Evolutionary conservation across 2,329 filamentous ascomycete species (phyloP).

Genomic region (Dactylellina cionopaga): DNA sequence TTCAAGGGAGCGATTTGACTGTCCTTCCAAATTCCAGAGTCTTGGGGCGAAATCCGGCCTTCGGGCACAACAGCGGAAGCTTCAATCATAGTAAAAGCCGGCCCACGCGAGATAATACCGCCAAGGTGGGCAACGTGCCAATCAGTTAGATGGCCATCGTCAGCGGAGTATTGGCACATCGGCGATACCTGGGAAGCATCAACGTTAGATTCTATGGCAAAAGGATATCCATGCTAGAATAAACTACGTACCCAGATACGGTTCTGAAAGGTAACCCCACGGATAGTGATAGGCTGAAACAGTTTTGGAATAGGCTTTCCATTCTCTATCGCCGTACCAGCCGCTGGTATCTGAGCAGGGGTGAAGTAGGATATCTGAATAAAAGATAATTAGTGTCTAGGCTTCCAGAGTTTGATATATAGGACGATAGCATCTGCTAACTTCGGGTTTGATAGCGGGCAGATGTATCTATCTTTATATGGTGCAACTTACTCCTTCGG

Average conservation of each 20-base stretch:
- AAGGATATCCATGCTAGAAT: slow-evolving; percentile 41
- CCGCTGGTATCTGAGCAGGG: slow-evolving; percentile 63
- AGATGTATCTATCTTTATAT: too few species aligned
- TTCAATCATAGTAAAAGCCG: slow-evolving; percentile 78
- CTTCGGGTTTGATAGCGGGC: too few species aligned
- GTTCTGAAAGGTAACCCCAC: slow-evolving; percentile 71
- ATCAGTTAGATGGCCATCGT: slow-evolving; percentile 77
- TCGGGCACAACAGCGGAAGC: slow-evolving; percentile 79
- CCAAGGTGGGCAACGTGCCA: slow-evolving; percentile 87
- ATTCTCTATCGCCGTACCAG: slow-evolving; percentile 64
- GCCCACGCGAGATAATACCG: slow-evolving; percentile 78
- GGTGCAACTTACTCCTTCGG: slow-evolving; percentile 36
- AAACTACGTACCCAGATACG: slow-evolving; percentile 66
- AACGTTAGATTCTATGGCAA: background rate
- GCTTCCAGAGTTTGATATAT: slow-evolving; percentile 1
- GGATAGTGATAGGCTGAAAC: slow-evolving; percentile 62
- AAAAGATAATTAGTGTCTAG: slow-evolving; percentile 1
- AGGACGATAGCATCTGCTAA: too few species aligned
- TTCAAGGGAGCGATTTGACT: slow-evolving; percentile 78
- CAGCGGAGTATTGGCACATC: slow-evolving; percentile 73
- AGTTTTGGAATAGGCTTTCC: slow-evolving; percentile 66
- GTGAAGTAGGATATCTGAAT: slow-evolving; percentile 65
- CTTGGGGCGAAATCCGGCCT: slow-evolving; percentile 84
- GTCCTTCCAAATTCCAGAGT: slow-evolving; percentile 84
- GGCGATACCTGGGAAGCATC: slow-evolving; percentile 65